These are phyloP conservation scores for Serendipita sp. DNA, from an alignment of 768 basidiomycete genomes.

Conservation along the genomic window DNA sequence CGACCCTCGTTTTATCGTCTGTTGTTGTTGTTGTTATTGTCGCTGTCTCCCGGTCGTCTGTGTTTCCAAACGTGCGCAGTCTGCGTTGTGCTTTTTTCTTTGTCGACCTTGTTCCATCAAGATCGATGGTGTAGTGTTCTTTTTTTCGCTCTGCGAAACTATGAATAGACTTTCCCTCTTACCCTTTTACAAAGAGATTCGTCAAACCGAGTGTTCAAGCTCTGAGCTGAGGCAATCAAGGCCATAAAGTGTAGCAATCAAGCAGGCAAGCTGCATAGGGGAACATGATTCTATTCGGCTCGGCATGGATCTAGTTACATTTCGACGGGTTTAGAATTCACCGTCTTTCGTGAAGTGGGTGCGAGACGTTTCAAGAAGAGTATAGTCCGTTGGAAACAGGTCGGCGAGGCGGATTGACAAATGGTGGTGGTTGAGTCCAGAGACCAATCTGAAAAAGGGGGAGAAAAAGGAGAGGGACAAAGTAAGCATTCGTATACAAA, in stretches of 20 bases:
- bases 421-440: conserved; percentile 4
- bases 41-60: not conserved
- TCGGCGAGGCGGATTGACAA: not conserved
- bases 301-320: too few relatives aligned
- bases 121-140: not conserved
- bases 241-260: too few relatives aligned
- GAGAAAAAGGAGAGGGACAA: not conserved
- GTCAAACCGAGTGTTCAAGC: too few relatives aligned
- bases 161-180: not conserved
- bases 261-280: too few relatives aligned
- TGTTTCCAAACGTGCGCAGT: too few relatives aligned
- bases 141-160: not conserved
- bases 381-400: conserved; percentile 1
- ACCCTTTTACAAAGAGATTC: too few relatives aligned
- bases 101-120: not conserved
- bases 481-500: not conserved
- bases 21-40: not conserved
- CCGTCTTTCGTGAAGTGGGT: too few relatives aligned
- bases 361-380: not conserved
- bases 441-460: not conserved
- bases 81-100: not conserved
- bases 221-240: too few relatives aligned
- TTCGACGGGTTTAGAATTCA: too few relatives aligned
- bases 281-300: too few relatives aligned
- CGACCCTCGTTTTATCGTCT: not conserved